Evolutionary conservation across 306 rosid species (phyloP).

Genomic region (Vicia faba): DNA sequence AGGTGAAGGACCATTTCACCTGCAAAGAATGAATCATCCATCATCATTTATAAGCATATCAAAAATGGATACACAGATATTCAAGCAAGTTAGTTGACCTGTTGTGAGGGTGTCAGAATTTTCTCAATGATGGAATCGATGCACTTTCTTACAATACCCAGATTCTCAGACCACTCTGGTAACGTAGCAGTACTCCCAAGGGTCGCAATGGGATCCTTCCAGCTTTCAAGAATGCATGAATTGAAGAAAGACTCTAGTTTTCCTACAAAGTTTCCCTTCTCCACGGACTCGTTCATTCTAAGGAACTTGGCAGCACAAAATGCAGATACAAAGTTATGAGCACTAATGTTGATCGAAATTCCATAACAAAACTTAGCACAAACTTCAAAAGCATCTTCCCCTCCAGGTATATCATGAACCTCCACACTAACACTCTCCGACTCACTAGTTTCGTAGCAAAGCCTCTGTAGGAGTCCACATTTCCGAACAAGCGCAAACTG

Average conservation of each 20-base stretch:
- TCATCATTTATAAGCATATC: conserved; percentile 31
- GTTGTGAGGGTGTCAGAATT: conserved; percentile 73
- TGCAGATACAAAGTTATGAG: conserved; percentile 77
- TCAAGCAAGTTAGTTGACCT: conserved; percentile 48
- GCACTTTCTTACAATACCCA: conserved; percentile 84
- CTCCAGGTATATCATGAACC: conserved; percentile 90
- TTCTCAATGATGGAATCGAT: conserved; percentile 87
- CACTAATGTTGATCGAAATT: conserved; percentile 80
- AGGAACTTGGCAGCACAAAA: conserved; percentile 91
- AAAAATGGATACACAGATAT: neutral
- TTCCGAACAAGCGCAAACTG: conserved; percentile 84
- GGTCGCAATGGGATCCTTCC: conserved; percentile 88
- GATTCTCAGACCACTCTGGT: conserved; percentile 87
- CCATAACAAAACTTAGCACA: conserved; percentile 95
- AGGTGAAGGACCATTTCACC: conserved; percentile 97
- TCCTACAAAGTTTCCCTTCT: conserved; percentile 72
- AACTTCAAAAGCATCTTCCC: conserved; percentile 87
- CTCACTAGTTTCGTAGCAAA: conserved; percentile 65
- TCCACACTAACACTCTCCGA: conserved; percentile 56
- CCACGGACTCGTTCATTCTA: conserved; percentile 72
- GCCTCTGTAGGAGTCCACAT: conserved; percentile 84
- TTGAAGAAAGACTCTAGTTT: conserved; percentile 87
- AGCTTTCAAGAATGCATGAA: conserved; percentile 86
- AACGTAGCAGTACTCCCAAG: conserved; percentile 65
- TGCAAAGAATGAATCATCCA: conserved; percentile 37